Conservation (phyloP, 73 alveolate species). For the Tetrahymena thermophila region DNA sequence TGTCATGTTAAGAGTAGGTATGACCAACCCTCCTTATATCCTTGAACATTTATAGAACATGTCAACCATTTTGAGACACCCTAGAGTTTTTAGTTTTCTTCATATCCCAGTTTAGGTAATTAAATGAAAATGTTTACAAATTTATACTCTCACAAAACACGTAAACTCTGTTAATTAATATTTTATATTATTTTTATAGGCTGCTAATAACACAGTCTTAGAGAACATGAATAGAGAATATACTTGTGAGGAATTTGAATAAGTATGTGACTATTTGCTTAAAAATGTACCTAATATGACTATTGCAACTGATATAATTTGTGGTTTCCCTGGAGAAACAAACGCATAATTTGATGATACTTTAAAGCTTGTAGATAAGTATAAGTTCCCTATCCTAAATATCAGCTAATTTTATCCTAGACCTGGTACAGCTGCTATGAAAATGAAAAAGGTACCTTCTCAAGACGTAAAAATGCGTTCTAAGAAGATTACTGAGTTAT, state of each 20-base stretch:
- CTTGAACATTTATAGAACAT: conserved; percentile 79
- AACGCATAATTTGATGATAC: conserved; percentile 77
- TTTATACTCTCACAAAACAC: too few relatives aligned
- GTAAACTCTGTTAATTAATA: background rate
- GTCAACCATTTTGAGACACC: conserved; percentile 82
- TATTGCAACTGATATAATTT: conserved; percentile 86
- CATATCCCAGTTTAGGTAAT: conserved; percentile 49
- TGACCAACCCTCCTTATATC: conserved; percentile 95
- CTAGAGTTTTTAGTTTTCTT: conserved; percentile 76
- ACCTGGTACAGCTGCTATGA: conserved; percentile 95
- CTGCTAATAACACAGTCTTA: conserved; percentile 77
- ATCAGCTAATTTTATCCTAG: conserved; percentile 85
- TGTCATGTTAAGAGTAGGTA: conserved; percentile 90
- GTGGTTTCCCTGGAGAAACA: conserved; percentile 92
- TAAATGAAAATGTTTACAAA: background rate
- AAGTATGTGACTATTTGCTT: conserved; percentile 60
- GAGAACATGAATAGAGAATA: conserved; percentile 92
- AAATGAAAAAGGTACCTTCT: conserved; percentile 82
- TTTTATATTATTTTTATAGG: conserved; percentile 19
- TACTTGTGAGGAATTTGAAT: conserved; percentile 76
- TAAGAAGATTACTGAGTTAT: conserved; percentile 66
- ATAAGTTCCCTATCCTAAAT: conserved; percentile 82
- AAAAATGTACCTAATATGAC: conserved; percentile 69
- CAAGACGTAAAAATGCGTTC: conserved; percentile 79
- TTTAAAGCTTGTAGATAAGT: conserved; percentile 62